Base-by-base conservation (phyloP, 177 flowering plant species). In the Viscum album region DNA sequence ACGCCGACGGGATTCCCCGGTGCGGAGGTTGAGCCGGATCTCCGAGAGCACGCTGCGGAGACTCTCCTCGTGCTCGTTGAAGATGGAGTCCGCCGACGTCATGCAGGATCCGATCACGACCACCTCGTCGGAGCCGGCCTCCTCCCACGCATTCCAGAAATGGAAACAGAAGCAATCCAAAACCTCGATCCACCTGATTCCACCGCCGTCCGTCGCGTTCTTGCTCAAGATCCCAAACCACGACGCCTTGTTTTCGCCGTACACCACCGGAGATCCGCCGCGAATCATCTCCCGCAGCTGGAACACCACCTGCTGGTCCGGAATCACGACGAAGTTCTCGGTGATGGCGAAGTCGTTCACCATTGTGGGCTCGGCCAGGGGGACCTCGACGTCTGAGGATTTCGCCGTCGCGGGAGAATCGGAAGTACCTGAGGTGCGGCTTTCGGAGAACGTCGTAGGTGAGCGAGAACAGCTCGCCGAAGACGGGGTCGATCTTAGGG, bases 261-360 rank as follows among this genome's bases (percentile, higher is more conserved):
- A 54, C 31, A 54, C 60, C 31, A 54, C 60, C 31, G 60, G 60
- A 28, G 60, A 54, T 12, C 60, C 60, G 60, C 60, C 60, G 60
- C 31, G 4, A 31, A 54, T 10, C 31, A 54, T 26, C 30, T 54
- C 60, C 60, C 29, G 60, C 31, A 54, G 60, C 60, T 54, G 6
- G 60, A 54, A 54, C 60, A 54, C 60, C 31, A 54, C 60, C 60
- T 54, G 60, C 60, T 54, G 60, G 60, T 54, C 60, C 31, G 60
- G 60, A 31, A 54, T 54, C 26, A 54, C 60, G 30, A 28, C 30
- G 60, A n/a, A 28, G 60, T 54, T 54, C 60, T 54, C 60, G 32
- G 60, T 54, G 60, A 54, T 54, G 60, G 60, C 60, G 60, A 54
- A 54, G 30, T 54, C 60, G 60, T 54, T 30, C 60, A 54, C 29